Evolutionary conservation across 768 basidiomycete species (phyloP), one percentile per base, ranked within the genome.

Genomic region (Pseudohyphozyma bogoriensis): DNA sequence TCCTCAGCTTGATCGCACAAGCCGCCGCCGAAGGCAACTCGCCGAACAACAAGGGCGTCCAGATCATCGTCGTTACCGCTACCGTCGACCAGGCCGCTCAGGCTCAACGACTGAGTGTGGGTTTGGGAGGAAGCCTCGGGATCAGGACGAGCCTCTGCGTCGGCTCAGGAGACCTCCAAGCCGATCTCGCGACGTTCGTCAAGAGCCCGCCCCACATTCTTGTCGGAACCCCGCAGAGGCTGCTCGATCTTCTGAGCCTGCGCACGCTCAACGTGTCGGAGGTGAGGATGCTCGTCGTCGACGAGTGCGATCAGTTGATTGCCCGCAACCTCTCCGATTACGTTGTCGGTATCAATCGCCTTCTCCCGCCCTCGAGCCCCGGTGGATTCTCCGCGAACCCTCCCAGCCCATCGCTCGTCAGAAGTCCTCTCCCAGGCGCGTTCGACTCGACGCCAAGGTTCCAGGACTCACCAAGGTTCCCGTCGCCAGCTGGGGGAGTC

Each of bases 41-140:
- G 49, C 22, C 75, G 76, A 32, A 81, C 79, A 15, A 78, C 78
- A 36, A 79, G 83, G 92, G 92, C 4, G 89, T 90, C 39, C 73
- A 89, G 37, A 90, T 87, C 20, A 82, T 97, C 68, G 88, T 99
- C 81, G 81, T 97, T 45, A 96, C 93, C 24, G 97, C 95, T 0
- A 99, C 93, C 0, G 92, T 97, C 28, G 95, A 99, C 75, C 95
- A 97, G 74, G 92, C 95, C 9, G 93, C 90, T 3, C 95, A 97
- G 74, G 92, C 92, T 31, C 89, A 90, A 68, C 84, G 88, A 32
- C 89, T 91, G 86, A 87, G 89, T 69, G 84, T 92, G 46, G 92
- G 95, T 73, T 78, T 99, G 29, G 95, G 95, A 31, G 85, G 87
- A 1, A 84, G 88, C 13, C 89, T 97, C 67, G 92, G 93, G 16